These are phyloP conservation scores for bread wheat (Triticum aestivum) DNA, from an alignment of 176 grass and related monocot species.

Conservation along the genomic window IWGSC_CS_RefSeq_v2.1 NC_057802.1:580750394-580750893, in stretches of 20 bases:
- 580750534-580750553: too few species aligned
- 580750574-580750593: background rate
- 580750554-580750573: background rate
- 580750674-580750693: background rate
- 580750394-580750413: too few species aligned
- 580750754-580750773: background rate
- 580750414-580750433: background rate
- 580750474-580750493: too few species aligned
- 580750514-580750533: too few species aligned
- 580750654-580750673: background rate
- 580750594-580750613: background rate
- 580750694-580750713: background rate
- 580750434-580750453: background rate
- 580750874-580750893: slow-evolving; percentile 82
- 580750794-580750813: background rate
- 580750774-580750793: background rate
- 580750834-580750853: slow-evolving; percentile 67
- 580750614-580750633: background rate
- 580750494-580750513: too few species aligned
- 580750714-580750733: background rate
- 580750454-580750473: too few species aligned
- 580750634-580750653: background rate
- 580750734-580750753: background rate
- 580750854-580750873: slow-evolving; percentile 56
- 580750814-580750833: too few species aligned